phyloP scores from a whole-genome alignment of 2,329 filamentous ascomycete species.

The Fusarium sp. region DNA sequence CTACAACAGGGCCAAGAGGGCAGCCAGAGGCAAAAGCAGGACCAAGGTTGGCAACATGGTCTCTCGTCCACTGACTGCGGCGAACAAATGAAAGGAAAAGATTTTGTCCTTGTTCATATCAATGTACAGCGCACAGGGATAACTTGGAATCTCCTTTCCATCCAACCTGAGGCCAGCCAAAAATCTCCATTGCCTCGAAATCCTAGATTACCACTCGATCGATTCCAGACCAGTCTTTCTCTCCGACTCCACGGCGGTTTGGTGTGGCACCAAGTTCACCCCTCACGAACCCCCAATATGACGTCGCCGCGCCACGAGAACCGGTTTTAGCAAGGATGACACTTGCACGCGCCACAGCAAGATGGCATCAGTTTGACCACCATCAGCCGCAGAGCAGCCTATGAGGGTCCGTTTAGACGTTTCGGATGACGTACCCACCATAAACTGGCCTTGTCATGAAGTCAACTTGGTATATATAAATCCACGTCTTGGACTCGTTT shows the following conservation, averaged over 20 bases:
- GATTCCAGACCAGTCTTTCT: background rate
- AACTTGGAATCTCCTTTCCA: background rate
- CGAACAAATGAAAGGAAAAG: background rate
- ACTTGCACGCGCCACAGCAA: conserved; percentile 34
- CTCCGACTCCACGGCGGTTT: background rate
- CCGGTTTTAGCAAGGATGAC: conserved; percentile 35
- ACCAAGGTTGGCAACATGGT: background rate
- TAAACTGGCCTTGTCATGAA: conserved; percentile 1
- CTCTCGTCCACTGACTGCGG: background rate
- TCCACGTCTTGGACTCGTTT: background rate
- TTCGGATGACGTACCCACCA: conserved; percentile 39
- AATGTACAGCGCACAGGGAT: no score
- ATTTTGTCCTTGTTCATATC: no score
- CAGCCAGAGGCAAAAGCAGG: background rate
- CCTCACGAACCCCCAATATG: conserved; percentile 21
- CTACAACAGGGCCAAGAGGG: background rate
- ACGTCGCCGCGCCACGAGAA: conserved; percentile 38
- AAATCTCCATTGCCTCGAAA: background rate
- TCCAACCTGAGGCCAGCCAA: background rate
- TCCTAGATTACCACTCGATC: background rate
- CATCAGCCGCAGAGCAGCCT: conserved; percentile 25
- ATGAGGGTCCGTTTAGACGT: conserved; percentile 18
- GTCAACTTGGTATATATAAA: conserved; percentile 32
- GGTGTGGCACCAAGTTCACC: conserved; percentile 18
- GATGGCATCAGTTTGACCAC: conserved; percentile 38